Percentiles rank a stretch among this genome's conserved stretches.
Conservation (phyloP, 2,329 filamentous ascomycete genomes). For the Colletotrichum horii region DNA sequence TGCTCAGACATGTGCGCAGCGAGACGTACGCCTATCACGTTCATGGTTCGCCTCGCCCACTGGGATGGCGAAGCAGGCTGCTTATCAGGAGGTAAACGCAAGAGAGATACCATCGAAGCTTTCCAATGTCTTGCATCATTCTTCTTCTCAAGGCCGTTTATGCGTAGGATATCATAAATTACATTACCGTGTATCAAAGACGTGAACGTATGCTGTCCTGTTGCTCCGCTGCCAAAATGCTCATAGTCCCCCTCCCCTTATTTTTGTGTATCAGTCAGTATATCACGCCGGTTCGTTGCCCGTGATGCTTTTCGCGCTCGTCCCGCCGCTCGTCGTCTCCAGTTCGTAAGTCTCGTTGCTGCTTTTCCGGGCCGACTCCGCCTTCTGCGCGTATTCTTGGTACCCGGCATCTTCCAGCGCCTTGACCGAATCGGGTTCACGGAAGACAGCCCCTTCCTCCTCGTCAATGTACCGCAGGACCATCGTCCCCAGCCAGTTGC, state of each 20-base stretch:
- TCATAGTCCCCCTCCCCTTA: not conserved
- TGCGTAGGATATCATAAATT: not conserved
- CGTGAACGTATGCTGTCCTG: not conserved
- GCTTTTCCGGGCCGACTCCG: not conserved
- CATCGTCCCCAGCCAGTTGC: constrained; percentile 3
- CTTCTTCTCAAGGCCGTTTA: not conserved
- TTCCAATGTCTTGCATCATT: not conserved
- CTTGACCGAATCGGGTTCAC: not conserved
- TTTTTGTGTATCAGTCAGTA: not conserved
- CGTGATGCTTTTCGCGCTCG: not conserved
- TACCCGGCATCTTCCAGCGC: not conserved
- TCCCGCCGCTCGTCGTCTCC: not conserved
- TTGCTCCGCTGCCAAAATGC: not conserved
- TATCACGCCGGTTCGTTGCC: not conserved
- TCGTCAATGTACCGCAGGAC: constrained; percentile 13
- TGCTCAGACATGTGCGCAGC: not conserved
- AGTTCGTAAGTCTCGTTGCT: not conserved
- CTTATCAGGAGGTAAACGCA: not conserved
- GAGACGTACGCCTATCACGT: not conserved
- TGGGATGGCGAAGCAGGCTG: not conserved
- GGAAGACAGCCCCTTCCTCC: not conserved
- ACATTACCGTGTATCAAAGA: not conserved
- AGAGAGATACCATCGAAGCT: not conserved
- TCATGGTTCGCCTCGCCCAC: not conserved
- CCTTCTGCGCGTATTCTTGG: not conserved